phyloP scores from a whole-genome alignment of 352 stramenopile species.

The Phytophthora pini region DNA sequence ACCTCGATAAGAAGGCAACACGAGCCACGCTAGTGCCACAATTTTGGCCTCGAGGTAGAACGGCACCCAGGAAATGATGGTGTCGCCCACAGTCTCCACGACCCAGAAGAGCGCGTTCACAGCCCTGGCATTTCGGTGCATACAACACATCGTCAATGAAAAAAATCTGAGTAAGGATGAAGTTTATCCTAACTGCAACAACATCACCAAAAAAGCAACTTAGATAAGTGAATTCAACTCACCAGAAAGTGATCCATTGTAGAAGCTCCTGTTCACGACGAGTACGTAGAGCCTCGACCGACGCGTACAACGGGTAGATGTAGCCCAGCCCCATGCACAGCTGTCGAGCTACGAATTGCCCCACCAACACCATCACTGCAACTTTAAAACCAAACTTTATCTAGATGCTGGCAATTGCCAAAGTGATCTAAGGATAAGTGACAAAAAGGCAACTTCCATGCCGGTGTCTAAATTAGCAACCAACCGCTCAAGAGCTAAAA shows the following conservation, averaged over 20 bases:
- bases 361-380: conserved; percentile 58
- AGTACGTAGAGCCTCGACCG: conserved; percentile 46
- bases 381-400: neutral
- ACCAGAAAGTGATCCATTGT: conserved; percentile 77
- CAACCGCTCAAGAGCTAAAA: too few species aligned
- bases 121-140: conserved; percentile 32
- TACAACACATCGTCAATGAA: conserved; percentile 13
- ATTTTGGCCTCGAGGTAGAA: conserved; percentile 85
- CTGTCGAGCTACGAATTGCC: conserved; percentile 52
- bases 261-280: conserved; percentile 59
- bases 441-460: conserved; percentile 10
- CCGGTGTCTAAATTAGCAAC: neutral
- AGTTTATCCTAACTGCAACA: too few species aligned
- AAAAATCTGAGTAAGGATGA: neutral
- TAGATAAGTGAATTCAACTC: conserved; percentile 1
- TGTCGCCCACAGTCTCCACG: conserved; percentile 67
- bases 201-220: neutral
- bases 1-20: conserved; percentile 61
- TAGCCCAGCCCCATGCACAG: conserved; percentile 63
- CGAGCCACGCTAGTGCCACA: conserved; percentile 70
- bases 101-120: conserved; percentile 70
- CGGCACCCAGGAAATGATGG: conserved; percentile 61
- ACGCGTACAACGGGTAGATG: conserved; percentile 73
- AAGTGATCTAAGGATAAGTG: neutral
- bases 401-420: neutral